phyloP scores from a whole-genome alignment of 371 early-diverging fungal species.

The Mucor lusitanicus region DNA sequence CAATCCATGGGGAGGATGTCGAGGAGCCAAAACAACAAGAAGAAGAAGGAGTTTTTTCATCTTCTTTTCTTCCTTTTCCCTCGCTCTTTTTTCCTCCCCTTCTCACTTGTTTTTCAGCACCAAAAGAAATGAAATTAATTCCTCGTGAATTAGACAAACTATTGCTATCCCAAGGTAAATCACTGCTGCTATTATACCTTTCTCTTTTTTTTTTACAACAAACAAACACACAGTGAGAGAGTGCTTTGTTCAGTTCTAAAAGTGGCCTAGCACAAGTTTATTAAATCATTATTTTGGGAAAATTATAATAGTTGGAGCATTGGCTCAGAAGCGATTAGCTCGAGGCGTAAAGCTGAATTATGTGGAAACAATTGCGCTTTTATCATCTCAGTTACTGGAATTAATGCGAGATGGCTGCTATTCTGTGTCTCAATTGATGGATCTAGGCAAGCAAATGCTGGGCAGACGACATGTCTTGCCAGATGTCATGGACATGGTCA shows the following conservation, averaged over 20 bases:
- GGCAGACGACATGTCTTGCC: conserved; percentile 85
- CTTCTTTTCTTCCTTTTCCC: neutral
- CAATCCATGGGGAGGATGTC: neutral
- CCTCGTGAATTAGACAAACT: conserved; percentile 94
- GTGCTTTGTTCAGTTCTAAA: neutral
- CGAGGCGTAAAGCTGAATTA: conserved; percentile 88
- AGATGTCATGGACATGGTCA: conserved; percentile 67
- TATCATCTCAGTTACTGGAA: conserved; percentile 84
- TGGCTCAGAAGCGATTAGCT: conserved; percentile 90
- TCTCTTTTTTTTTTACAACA: too few species aligned
- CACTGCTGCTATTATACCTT: too few species aligned
- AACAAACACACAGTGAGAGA: neutral
- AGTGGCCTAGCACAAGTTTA: neutral
- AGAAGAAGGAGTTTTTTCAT: neutral
- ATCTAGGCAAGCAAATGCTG: conserved; percentile 82
- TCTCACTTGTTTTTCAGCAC: too few species aligned
- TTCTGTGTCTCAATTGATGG: conserved; percentile 87
- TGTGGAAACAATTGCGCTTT: conserved; percentile 84
- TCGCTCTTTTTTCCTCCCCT: neutral
- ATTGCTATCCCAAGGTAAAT: conserved; percentile 64
- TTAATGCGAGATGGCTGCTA: conserved; percentile 87
- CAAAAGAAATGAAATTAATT: conserved; percentile 61
- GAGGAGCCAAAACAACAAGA: too few species aligned
- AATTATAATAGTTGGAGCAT: conserved; percentile 60
- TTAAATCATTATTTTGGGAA: conserved; percentile 1